phyloP scores from a whole-genome alignment of 148 eudicot genomes.

The Spergularia marina region DNA sequence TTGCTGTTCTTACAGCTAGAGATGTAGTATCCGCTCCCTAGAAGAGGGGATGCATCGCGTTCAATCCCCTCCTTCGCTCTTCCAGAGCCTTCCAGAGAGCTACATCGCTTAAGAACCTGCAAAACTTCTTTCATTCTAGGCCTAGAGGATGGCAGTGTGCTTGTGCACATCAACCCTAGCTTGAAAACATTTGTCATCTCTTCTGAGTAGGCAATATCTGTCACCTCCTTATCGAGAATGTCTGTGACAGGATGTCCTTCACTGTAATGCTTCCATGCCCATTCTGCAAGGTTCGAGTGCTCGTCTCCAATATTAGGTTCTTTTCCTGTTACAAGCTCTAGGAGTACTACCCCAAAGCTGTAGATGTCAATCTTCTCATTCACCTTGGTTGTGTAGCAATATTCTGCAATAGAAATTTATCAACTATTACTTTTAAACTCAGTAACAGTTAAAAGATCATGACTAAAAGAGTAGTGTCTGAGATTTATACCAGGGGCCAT shows the following conservation, averaged over 20 bases:
- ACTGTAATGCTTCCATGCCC: slow-evolving; percentile 75
- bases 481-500: slow-evolving; percentile 55
- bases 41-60: slow-evolving; percentile 50
- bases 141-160: slow-evolving; percentile 46
- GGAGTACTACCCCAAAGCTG: slow-evolving; percentile 80
- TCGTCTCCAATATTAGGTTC: slow-evolving; percentile 57
- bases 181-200: slow-evolving; percentile 57
- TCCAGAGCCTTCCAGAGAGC: slow-evolving; percentile 26
- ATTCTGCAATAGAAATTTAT: slow-evolving; percentile 40
- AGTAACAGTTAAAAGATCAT: neutral
- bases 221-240: slow-evolving; percentile 42
- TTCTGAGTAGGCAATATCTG: slow-evolving; percentile 36
- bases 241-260: slow-evolving; percentile 40
- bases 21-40: slow-evolving; percentile 37
- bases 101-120: slow-evolving; percentile 43
- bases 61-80: slow-evolving; percentile 29
- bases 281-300: slow-evolving; percentile 61
- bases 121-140: slow-evolving; percentile 78
- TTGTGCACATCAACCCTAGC: slow-evolving; percentile 69
- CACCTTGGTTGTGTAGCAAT: slow-evolving; percentile 56
- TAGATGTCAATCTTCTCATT: slow-evolving; percentile 77
- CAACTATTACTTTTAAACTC: neutral
- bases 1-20: slow-evolving; percentile 44
- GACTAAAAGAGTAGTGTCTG: neutral
- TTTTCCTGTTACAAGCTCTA: slow-evolving; percentile 78